Base-by-base conservation (phyloP, 2,329 filamentous ascomycete genomes). In the Amesomyces nigricolor region DNA sequence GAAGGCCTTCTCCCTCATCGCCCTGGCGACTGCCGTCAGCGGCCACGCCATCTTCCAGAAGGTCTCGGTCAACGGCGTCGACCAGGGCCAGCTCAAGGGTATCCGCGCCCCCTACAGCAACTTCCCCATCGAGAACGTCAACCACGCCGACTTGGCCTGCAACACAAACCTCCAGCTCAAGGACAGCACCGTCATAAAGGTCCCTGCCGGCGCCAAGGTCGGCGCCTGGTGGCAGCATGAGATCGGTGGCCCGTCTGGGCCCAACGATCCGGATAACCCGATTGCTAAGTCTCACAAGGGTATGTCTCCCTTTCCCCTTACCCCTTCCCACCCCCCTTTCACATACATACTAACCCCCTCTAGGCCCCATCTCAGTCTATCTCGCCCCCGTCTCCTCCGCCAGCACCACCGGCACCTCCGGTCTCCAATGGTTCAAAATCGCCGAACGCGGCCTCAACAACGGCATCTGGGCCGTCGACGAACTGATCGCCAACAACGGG, bases 351-450 rank as follows among this genome's bases (percentile, higher is more conserved):
- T 54, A 71, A 39, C 14, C 4, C 26, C 30, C 6, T 29, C 14
- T 48, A 64, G 75, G 77, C 2, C 77, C 77, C 2, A 72, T 79
- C 53, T 69, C 72, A 17, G 69, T 75, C 13, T 78, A 78, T 63
- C 71, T 78, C 48, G 72, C 75, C 55, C 74, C 75, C 62, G 78
- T 80, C 16, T 64, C 68, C 58, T 72, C 78, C 53, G 76, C 78
- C 1, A 71, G 72, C 11, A 72, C 68, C 1, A 68, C 74, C 8
- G 64, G 67, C 5, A 65, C 70, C 6, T 62, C 65, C 1, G 69
- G 70, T 26, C 67, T 70, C 6, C 66, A 69, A 30, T 80, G 77
- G 77, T 79, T 80, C 70, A 81, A 81, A 69, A 70, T 80, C 51
- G 72, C 71, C 59, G 72, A 77, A 63, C 70, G 73, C 53, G 71